Evolutionary conservation across 2,329 filamentous ascomycete genomes (phyloP).

Genomic region (Paramyrothecium roridum): DNA sequence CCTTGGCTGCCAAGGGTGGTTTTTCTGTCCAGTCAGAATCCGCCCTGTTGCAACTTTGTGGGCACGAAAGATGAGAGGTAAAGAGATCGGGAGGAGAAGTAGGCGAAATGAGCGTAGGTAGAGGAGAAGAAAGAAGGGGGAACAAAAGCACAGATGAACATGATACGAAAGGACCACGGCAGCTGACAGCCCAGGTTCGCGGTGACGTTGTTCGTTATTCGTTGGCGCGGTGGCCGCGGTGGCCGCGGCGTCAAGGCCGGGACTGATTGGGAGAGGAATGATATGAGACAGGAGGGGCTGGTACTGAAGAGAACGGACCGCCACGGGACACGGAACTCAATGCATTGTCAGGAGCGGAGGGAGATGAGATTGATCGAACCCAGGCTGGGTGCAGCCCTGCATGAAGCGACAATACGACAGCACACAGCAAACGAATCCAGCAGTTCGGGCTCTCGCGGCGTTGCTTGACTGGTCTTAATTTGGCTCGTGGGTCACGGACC

Average conservation of each 20-base stretch:
- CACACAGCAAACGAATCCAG: background rate
- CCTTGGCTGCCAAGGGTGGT: background rate
- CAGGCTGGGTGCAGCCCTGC: too few relatives aligned
- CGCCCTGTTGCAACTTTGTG: background rate
- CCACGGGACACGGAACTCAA: background rate
- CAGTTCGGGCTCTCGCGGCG: background rate
- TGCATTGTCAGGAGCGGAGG: background rate
- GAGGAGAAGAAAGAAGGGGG: background rate
- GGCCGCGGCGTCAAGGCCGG: too few relatives aligned
- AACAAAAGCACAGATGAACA: background rate
- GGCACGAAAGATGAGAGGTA: background rate
- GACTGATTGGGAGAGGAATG: too few relatives aligned
- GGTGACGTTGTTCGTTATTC: background rate
- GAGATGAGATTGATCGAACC: background rate
- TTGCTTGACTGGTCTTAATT: background rate
- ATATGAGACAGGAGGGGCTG: background rate
- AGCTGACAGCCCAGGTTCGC: background rate
- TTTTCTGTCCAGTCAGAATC: background rate
- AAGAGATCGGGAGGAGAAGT: background rate
- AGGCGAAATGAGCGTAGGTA: background rate
- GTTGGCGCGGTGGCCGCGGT: background rate
- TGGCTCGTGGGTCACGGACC: background rate
- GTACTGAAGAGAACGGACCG: background rate
- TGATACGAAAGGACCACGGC: background rate
- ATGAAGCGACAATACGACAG: too few relatives aligned